Conservation (phyloP, 2,329 filamentous ascomycete species). For the Fusarium sp. region DNA sequence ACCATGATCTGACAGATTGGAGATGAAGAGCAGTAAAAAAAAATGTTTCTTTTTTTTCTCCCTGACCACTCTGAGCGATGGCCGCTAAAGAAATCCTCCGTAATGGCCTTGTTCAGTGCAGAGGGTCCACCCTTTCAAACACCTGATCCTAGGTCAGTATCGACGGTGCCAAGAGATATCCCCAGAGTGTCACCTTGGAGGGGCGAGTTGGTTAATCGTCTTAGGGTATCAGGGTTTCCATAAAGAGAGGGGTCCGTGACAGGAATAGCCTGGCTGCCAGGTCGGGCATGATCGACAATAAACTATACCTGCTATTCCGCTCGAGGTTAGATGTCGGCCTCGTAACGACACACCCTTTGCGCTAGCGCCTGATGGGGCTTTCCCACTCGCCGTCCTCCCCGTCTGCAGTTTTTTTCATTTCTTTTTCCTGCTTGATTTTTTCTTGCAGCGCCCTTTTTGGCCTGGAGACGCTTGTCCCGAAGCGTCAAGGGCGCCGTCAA, state of each 20-base stretch:
- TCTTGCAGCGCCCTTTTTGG: background rate
- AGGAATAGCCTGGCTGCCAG: constrained; percentile 40
- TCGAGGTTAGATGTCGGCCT: constrained; percentile 22
- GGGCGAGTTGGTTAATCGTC: constrained; percentile 24
- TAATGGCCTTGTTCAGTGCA: constrained; percentile 28
- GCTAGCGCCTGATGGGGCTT: constrained; percentile 13
- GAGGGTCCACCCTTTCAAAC: constrained; percentile 28
- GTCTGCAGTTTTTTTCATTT: constrained; percentile 27
- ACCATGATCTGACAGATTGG: constrained; percentile 46
- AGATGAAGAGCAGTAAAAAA: constrained; percentile 28
- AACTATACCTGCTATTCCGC: constrained; percentile 29
- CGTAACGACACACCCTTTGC: constrained; percentile 40
- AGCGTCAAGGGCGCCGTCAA: constrained; percentile 30
- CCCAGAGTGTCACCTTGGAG: constrained; percentile 39
- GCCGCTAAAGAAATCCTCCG: constrained; percentile 27
- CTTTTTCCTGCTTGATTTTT: background rate
- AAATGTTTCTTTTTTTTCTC: constrained; percentile 33
- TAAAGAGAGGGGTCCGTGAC: constrained; percentile 30
- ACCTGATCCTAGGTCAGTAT: constrained; percentile 36
- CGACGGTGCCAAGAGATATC: constrained; percentile 49
- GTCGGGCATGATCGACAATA: constrained; percentile 47
- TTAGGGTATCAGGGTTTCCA: constrained; percentile 34
- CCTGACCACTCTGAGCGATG: constrained; percentile 17
- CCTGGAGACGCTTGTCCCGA: constrained; percentile 34
- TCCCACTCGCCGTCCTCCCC: constrained; percentile 22